Evolutionary conservation across 768 basidiomycete species (phyloP).

Genomic region (Gyrodon lividus): DNA sequence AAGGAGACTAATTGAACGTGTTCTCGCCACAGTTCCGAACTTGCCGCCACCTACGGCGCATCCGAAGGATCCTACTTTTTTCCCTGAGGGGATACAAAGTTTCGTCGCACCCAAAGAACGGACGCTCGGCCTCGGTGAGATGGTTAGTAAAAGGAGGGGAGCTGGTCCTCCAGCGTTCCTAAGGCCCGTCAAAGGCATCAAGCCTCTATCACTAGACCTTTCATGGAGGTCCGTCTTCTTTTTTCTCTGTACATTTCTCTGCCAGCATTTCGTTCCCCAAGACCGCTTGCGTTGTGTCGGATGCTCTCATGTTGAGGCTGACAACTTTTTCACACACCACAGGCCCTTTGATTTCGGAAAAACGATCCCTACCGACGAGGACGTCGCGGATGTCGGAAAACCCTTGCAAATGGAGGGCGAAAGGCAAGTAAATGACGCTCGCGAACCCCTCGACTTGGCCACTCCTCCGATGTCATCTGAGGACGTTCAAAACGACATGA

Average conservation of each 20-base stretch:
- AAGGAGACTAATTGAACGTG: constrained; percentile 12
- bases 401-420: constrained; percentile 12
- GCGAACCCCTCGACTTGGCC: constrained; percentile 13
- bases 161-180: constrained; percentile 28
- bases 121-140: background rate
- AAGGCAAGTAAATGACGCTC: constrained; percentile 6
- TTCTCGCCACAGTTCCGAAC: constrained; percentile 47
- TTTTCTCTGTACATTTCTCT: background rate
- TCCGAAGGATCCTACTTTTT: constrained; percentile 28
- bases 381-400: constrained; percentile 22
- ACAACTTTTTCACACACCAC: background rate
- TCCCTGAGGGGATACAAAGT: constrained; percentile 32
- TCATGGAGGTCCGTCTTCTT: constrained; percentile 60
- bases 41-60: constrained; percentile 55
- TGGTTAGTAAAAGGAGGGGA: background rate
- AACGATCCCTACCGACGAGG: constrained; percentile 31
- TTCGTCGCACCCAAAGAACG: constrained; percentile 27
- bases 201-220: constrained; percentile 56
- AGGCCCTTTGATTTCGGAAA: constrained; percentile 50
- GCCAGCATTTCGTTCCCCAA: background rate
- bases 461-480: constrained; percentile 9
- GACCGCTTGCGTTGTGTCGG: background rate
- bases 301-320: constrained; percentile 1
- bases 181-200: constrained; percentile 57
- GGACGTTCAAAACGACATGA: constrained; percentile 2